Conservation (phyloP, 2,329 filamentous ascomycete genomes). For the Leptosphaerulina australis region DNA sequence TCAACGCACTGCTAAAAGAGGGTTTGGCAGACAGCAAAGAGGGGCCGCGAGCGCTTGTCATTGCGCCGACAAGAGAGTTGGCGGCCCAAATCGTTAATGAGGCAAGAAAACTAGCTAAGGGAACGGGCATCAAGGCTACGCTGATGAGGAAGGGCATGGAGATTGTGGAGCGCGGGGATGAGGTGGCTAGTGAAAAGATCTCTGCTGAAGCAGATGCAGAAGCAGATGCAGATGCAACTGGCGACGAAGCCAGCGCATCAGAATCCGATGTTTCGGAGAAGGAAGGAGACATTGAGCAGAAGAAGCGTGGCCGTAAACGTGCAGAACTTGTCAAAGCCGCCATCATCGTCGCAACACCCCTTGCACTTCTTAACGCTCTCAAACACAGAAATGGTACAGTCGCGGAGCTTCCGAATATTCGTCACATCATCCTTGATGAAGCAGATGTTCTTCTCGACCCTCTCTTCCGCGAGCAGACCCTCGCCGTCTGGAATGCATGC, state of each 20-base stretch:
- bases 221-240: slow-evolving; percentile 41
- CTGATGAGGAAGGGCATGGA: slow-evolving; percentile 86
- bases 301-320: slow-evolving; percentile 46
- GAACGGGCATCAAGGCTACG: slow-evolving; percentile 78
- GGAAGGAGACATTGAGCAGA: slow-evolving; percentile 29
- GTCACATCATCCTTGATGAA: slow-evolving; percentile 84
- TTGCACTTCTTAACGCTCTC: slow-evolving; percentile 77
- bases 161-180: slow-evolving; percentile 52
- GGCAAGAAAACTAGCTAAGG: slow-evolving; percentile 77
- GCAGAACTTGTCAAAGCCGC: slow-evolving; percentile 71
- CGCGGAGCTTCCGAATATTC: slow-evolving; percentile 68
- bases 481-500: slow-evolving; percentile 82
- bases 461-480: slow-evolving; percentile 86
- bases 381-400: slow-evolving; percentile 54
- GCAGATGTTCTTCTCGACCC: slow-evolving; percentile 92
- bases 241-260: slow-evolving; percentile 45
- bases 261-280: slow-evolving; percentile 49
- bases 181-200: slow-evolving; percentile 37
- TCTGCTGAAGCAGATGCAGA: slow-evolving; percentile 51
- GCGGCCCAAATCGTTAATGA: slow-evolving; percentile 65
- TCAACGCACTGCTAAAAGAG: slow-evolving; percentile 69
- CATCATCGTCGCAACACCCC: slow-evolving; percentile 79
- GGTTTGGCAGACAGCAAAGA: slow-evolving; percentile 29
- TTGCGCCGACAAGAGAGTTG: slow-evolving; percentile 59
- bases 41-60: slow-evolving; percentile 51